Percentiles rank a stretch among this genome's conserved stretches.
Conservation (phyloP, 2,329 filamentous ascomycete species). For the Capronia coronata region DNA sequence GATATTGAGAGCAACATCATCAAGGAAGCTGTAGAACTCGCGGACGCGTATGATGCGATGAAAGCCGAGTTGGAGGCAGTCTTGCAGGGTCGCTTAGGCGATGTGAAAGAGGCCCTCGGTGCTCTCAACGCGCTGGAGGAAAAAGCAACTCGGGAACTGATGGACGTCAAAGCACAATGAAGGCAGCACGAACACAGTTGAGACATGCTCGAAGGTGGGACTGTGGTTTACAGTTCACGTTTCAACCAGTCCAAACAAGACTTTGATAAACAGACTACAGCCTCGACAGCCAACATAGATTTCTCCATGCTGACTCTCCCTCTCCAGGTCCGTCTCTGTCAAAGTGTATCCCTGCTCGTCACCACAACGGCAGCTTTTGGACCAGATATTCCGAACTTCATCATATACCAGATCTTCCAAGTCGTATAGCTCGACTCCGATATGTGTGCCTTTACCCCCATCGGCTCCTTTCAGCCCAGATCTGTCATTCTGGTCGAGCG, state of each 20-base stretch:
- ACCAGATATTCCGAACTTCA: conserved; percentile 42
- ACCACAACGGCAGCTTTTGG: conserved; percentile 53
- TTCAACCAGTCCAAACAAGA: conserved; percentile 52
- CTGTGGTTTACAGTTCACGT: conserved; percentile 18
- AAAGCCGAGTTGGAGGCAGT: conserved; percentile 20
- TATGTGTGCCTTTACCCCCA: conserved; percentile 34
- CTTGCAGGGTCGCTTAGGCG: conserved; percentile 15
- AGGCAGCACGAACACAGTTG: not conserved
- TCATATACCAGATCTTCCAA: conserved; percentile 49
- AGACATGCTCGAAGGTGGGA: not conserved
- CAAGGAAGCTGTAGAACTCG: conserved; percentile 14
- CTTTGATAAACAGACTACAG: conserved; percentile 58
- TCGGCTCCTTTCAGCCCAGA: conserved; percentile 31
- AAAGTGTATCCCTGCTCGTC: conserved; percentile 51
- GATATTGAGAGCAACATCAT: conserved; percentile 18
- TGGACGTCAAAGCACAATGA: not conserved
- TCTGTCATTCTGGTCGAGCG: conserved; percentile 4
- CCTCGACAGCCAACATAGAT: conserved; percentile 55
- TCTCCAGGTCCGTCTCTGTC: conserved; percentile 48
- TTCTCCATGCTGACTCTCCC: conserved; percentile 47
- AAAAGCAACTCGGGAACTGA: not conserved
- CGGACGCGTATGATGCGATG: conserved; percentile 10
- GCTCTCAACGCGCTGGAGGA: not conserved
- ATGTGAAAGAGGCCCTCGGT: conserved; percentile 17
- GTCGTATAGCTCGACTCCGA: conserved; percentile 53